Evolutionary conservation across 148 eudicot genomes (phyloP).

Genomic region (Heliosperma pusillum): DNA sequence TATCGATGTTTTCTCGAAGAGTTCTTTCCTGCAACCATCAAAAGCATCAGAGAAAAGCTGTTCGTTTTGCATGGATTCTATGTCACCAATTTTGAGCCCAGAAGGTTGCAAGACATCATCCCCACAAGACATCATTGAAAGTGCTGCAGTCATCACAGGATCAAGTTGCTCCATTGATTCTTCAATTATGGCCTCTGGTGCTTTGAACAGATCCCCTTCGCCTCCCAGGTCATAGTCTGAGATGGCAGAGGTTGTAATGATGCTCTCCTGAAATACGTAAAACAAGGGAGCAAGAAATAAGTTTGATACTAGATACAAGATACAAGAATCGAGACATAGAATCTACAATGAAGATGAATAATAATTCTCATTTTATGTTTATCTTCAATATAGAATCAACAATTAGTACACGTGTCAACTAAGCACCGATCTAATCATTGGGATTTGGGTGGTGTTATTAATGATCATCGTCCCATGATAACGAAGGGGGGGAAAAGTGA

Average conservation of each 20-base stretch:
- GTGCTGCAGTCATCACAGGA: conserved; percentile 64
- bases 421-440: not conserved
- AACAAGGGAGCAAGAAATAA: not conserved
- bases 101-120: conserved; percentile 50
- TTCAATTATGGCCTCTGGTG: conserved; percentile 79
- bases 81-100: conserved; percentile 46
- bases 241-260: conserved; percentile 45
- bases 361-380: not conserved
- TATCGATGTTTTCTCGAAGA: conserved; percentile 55
- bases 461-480: too few species aligned
- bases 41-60: conserved; percentile 68
- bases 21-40: conserved; percentile 70
- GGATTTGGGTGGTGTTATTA: too few species aligned
- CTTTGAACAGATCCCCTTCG: conserved; percentile 92
- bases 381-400: too few species aligned
- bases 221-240: conserved; percentile 87
- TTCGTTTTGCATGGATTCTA: conserved; percentile 57
- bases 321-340: not conserved
- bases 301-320: not conserved
- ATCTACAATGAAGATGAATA: not conserved
- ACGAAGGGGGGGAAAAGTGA: too few species aligned
- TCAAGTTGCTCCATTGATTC: conserved; percentile 56
- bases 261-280: conserved; percentile 37
- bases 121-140: conserved; percentile 74
- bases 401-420: not conserved